A percentile compares a stretch with the other conserved stretches of the same genome.
These are phyloP conservation scores for Fusarium sp. DNA, from an alignment of 2,329 filamentous ascomycete genomes.

Conservation along the genomic window DNA sequence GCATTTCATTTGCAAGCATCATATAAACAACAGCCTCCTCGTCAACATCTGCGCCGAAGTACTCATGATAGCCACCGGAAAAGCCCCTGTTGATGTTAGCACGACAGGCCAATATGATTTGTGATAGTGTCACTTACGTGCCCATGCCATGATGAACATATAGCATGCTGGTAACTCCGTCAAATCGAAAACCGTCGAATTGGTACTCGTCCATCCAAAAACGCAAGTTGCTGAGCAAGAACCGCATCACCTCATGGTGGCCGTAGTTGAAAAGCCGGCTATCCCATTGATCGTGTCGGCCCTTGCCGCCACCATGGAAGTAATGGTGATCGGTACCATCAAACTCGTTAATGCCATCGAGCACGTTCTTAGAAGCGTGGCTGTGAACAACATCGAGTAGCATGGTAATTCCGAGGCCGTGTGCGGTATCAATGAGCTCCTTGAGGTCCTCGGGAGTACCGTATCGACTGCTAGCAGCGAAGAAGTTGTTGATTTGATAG, in stretches of 20 bases:
- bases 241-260: conserved; percentile 92
- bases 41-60: conserved; percentile 89
- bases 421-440: conserved; percentile 94
- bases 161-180: conserved; percentile 98
- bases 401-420: conserved; percentile 89
- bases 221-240: conserved; percentile 91
- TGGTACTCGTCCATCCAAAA: conserved; percentile 99
- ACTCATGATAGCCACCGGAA: conserved; percentile 97
- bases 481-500: conserved; percentile 99
- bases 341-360: conserved; percentile 95
- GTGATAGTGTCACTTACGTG: conserved; percentile 69
- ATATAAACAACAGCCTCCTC: conserved; percentile 95
- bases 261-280: conserved; percentile 98
- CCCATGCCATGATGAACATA: conserved; percentile 96
- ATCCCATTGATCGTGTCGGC: conserved; percentile 93
- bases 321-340: conserved; percentile 95
- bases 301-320: conserved; percentile 88
- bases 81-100: conserved; percentile 73
- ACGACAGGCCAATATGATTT: not conserved
- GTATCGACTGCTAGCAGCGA: conserved; percentile 95
- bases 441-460: conserved; percentile 94
- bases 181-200: conserved; percentile 97
- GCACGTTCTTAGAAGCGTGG: conserved; percentile 96
- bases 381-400: conserved; percentile 97
- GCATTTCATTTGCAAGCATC: conserved; percentile 95